Conservation (phyloP, 495 filamentous ascomycete genomes). For the Hypomontagnella submonticulosa region DNA sequence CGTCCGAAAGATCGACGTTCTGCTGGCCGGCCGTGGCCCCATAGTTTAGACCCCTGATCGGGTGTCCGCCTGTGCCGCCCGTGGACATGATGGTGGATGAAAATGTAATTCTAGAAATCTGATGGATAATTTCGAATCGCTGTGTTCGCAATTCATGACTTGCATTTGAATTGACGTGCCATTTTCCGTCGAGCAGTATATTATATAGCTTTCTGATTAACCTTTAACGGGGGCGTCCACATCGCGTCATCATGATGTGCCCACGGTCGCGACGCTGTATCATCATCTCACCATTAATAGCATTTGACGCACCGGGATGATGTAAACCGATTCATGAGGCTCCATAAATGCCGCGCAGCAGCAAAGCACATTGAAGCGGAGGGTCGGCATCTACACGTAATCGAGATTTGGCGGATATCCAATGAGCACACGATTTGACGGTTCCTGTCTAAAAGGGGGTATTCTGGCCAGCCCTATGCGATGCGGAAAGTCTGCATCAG, state of each 20-base stretch:
- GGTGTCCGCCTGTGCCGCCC: slow-evolving; percentile 35
- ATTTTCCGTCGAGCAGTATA: neutral
- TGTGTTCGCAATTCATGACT: too few relatives aligned
- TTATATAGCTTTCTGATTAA: neutral
- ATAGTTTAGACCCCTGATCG: slow-evolving; percentile 18
- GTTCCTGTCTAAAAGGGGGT: too few relatives aligned
- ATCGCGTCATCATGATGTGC: slow-evolving; percentile 42
- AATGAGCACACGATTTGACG: neutral
- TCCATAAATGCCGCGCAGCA: slow-evolving; percentile 17
- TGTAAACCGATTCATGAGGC: slow-evolving; percentile 16
- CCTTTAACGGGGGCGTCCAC: neutral
- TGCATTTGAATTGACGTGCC: neutral
- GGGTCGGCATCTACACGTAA: slow-evolving; percentile 3
- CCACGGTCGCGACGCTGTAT: neutral
- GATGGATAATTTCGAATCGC: neutral
- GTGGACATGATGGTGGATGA: slow-evolving; percentile 31
- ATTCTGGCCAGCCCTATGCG: too few relatives aligned
- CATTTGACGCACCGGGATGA: neutral
- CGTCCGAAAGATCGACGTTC: slow-evolving; percentile 28
- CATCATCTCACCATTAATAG: slow-evolving; percentile 8
- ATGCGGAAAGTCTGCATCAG: too few relatives aligned
- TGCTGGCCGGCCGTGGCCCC: slow-evolving; percentile 19
- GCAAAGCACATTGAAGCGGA: neutral
- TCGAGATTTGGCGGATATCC: slow-evolving; percentile 4
- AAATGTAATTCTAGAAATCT: neutral